A percentile compares a stretch with the other conserved stretches of the same genome.
Conservation (phyloP, 305 asterid genomes). For the Solanum hybrid region DNA sequence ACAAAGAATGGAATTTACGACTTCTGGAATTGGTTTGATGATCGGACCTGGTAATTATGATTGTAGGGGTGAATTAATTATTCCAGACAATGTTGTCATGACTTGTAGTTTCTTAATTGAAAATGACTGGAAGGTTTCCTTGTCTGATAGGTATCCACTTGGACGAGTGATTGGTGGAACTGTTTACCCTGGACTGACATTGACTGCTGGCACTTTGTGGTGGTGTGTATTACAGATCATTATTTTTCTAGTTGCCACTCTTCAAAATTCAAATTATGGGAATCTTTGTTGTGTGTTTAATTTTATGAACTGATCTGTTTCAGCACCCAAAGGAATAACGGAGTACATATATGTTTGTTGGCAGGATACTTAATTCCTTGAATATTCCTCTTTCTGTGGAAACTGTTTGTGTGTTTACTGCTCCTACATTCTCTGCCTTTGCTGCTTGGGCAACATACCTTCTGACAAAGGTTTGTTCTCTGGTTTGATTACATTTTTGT, state of each 20-base stretch:
- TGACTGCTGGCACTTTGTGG: conserved; percentile 98
- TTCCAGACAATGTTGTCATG: neutral
- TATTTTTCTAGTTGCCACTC: conserved; percentile 1
- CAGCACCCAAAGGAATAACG: neutral
- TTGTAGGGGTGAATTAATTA: neutral
- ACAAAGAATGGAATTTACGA: conserved; percentile 90
- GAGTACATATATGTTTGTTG: conserved; percentile 14
- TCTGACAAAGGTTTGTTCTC: conserved; percentile 71
- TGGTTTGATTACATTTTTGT: conserved; percentile 8
- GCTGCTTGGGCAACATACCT: conserved; percentile 99
- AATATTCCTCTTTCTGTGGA: conserved; percentile 96
- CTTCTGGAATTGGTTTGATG: conserved; percentile 99
- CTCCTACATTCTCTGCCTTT: conserved; percentile 96
- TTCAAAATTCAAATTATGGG: neutral
- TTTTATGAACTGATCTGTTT: neutral
- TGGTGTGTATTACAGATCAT: conserved; percentile 34
- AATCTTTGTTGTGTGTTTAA: neutral
- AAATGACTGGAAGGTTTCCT: conserved; percentile 13
- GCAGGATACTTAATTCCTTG: conserved; percentile 76
- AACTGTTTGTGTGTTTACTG: conserved; percentile 98
- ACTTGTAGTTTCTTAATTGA: neutral
- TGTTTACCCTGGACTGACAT: conserved; percentile 93
- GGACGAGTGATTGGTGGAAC: conserved; percentile 99
- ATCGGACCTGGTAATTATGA: conserved; percentile 85
- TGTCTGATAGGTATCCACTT: conserved; percentile 82